Conservation (phyloP, 164 flowering plant genomes). For the Vitis vinifera region ASM3070453v1 NC_081820.1:14899501-14900000, state of each 20-base stretch:
- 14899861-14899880: neutral
- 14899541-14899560: slow-evolving; percentile 4
- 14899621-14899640: neutral
- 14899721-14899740: slow-evolving; percentile 8
- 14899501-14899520: slow-evolving; percentile 7
- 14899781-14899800: too few species aligned
- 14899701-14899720: neutral
- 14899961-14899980: slow-evolving; percentile 1
- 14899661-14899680: neutral
- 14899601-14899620: slow-evolving; percentile 5
- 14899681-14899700: neutral
- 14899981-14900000: slow-evolving; percentile 3
- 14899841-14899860: neutral
- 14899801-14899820: too few species aligned
- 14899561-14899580: slow-evolving; percentile 17
- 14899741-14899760: neutral
- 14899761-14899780: neutral
- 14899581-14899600: slow-evolving; percentile 5
- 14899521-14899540: slow-evolving; percentile 3
- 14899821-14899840: neutral
- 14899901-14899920: neutral
- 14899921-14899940: neutral
- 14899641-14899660: too few species aligned
- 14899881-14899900: neutral
- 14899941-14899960: neutral